These are phyloP conservation scores for Colletotrichum acutatum DNA, from an alignment of 2,329 filamentous ascomycete species.

Conservation along the genomic window DNA sequence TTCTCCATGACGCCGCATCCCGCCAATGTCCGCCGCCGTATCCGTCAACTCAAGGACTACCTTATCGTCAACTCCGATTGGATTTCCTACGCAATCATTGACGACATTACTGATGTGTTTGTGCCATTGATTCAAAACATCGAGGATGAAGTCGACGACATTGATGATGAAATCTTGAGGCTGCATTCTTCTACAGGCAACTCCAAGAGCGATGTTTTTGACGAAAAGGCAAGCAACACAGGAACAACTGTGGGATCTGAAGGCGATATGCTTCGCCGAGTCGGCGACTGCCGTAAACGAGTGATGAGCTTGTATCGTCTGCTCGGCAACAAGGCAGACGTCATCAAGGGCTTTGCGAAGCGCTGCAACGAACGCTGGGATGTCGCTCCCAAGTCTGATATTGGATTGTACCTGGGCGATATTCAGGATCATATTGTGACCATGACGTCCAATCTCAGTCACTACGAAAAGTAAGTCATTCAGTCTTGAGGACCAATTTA, in stretches of 20 bases:
- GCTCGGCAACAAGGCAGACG: constrained; percentile 96
- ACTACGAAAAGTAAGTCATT: constrained; percentile 88
- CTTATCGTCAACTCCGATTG: constrained; percentile 93
- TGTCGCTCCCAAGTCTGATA: constrained; percentile 92
- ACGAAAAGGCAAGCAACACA: constrained; percentile 61
- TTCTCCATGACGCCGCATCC: constrained; percentile 97
- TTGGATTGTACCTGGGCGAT: constrained; percentile 96
- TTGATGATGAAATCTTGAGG: constrained; percentile 89
- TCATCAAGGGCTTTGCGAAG: constrained; percentile 99
- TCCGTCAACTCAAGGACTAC: constrained; percentile 94
- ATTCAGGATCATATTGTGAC: constrained; percentile 99
- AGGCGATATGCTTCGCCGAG: constrained; percentile 88
- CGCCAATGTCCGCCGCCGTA: constrained; percentile 92
- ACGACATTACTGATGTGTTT: constrained; percentile 98
- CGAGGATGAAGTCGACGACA: constrained; percentile 96
- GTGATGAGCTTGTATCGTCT: constrained; percentile 96
- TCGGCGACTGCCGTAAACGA: constrained; percentile 95
- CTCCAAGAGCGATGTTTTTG: constrained; percentile 48
- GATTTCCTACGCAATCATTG: constrained; percentile 98
- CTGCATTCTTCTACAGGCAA: constrained; percentile 74
- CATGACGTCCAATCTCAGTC: constrained; percentile 95
- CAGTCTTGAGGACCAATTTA: not conserved
- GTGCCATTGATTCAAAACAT: constrained; percentile 91
- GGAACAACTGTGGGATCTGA: constrained; percentile 60
- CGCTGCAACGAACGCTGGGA: constrained; percentile 98